phyloP scores from a whole-genome alignment of 306 rosid genomes.

The Begonia loranthoides region DNA sequence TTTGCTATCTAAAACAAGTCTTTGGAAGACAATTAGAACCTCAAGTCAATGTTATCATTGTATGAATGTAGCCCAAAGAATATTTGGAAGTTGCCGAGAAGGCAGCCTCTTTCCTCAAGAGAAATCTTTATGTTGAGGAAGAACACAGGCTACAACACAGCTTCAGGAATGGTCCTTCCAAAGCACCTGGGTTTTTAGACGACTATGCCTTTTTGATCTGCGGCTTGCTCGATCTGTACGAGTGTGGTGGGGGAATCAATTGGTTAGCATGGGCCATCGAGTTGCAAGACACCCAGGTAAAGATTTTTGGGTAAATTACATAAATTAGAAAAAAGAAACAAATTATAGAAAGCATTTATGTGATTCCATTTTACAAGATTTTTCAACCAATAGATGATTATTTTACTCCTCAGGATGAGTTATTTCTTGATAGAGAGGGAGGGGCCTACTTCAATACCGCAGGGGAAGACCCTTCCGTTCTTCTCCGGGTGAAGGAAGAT shows the following conservation, averaged over 20 bases:
- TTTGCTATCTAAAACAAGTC: background rate
- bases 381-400: too few relatives aligned
- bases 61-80: slow-evolving; percentile 49
- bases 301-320: slow-evolving; percentile 1
- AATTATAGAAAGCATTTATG: too few relatives aligned
- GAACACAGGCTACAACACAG: slow-evolving; percentile 57
- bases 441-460: slow-evolving; percentile 86
- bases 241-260: slow-evolving; percentile 57
- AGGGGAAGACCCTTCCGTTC: slow-evolving; percentile 83
- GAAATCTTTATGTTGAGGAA: slow-evolving; percentile 49
- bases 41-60: slow-evolving; percentile 1
- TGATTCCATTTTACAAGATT: too few relatives aligned
- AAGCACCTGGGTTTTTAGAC: slow-evolving; percentile 85
- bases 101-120: slow-evolving; percentile 64
- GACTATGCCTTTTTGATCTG: slow-evolving; percentile 80
- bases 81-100: slow-evolving; percentile 61
- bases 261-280: slow-evolving; percentile 86
- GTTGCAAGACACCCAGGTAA: slow-evolving; percentile 81
- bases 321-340: too few relatives aligned
- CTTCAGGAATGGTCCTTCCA: slow-evolving; percentile 76
- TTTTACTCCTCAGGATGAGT: slow-evolving; percentile 43
- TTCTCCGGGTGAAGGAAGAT: slow-evolving; percentile 88
- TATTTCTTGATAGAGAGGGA: slow-evolving; percentile 80
- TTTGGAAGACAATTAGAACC: background rate
- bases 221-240: slow-evolving; percentile 79